These are phyloP conservation scores for Oryza glaberrima DNA, from an alignment of 176 grass and related monocot genomes.

Conservation along the genomic window DNA sequence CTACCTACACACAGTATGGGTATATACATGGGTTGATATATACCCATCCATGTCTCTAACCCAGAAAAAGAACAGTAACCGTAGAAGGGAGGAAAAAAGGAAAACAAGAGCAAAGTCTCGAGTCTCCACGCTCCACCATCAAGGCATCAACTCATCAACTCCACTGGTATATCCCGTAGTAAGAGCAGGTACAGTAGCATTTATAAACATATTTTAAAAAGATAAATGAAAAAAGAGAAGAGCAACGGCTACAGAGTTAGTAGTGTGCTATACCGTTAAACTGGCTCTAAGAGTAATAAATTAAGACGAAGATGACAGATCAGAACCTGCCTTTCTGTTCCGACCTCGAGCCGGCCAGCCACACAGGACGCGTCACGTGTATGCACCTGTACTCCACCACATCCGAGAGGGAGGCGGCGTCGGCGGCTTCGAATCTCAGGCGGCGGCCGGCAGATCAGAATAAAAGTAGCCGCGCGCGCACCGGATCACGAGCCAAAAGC, in stretches of 20 bases:
- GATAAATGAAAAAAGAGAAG: no score
- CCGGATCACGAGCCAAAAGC: constrained; percentile 1
- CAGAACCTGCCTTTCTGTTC: not conserved
- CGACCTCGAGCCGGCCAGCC: constrained; percentile 31
- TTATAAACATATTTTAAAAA: no score
- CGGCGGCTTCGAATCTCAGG: constrained; percentile 40
- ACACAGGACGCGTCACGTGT: not conserved
- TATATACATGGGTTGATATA: no score
- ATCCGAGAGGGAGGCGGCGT: constrained; percentile 12
- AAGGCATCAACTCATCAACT: no score
- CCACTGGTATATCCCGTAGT: not conserved
- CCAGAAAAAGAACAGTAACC: not conserved
- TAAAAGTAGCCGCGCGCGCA: not conserved
- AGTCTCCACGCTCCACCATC: no score
- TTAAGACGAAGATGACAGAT: not conserved
- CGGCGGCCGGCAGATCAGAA: constrained; percentile 16
- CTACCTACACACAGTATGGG: no score
- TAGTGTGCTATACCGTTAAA: no score
- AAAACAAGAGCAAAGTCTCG: no score
- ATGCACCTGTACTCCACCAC: not conserved
- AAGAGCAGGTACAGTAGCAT: no score
- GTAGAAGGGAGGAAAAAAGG: no score
- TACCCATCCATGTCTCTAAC: not conserved
- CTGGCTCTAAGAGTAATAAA: no score
- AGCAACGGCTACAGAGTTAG: no score